Evolutionary conservation across 2,329 filamentous ascomycete genomes (phyloP).

Genomic region (Paraphaeosphaeria sporulosa): DNA sequence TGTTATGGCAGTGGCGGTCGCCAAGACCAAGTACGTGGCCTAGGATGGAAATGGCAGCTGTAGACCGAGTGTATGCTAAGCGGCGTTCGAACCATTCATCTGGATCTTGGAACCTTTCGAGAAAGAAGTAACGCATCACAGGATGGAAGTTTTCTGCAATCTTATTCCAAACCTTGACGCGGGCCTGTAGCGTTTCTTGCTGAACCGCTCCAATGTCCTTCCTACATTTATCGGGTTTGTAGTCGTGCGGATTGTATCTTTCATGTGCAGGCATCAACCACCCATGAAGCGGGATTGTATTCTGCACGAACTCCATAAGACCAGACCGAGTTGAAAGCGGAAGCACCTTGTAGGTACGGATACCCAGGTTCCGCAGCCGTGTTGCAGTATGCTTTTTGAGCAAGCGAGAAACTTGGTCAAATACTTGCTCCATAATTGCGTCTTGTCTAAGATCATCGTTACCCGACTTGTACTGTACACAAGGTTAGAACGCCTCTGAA

Average conservation of each 20-base stretch:
- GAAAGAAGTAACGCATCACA: conserved; percentile 96
- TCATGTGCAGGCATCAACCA: conserved; percentile 92
- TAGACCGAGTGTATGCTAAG: conserved; percentile 90
- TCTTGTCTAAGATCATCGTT: conserved; percentile 97
- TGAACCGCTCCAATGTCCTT: conserved; percentile 80
- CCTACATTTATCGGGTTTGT: conserved; percentile 77
- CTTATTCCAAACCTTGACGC: conserved; percentile 77
- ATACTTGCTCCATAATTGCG: conserved; percentile 99
- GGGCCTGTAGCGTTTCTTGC: conserved; percentile 70
- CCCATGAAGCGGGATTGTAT: conserved; percentile 91
- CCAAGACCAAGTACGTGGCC: conserved; percentile 92
- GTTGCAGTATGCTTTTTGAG: conserved; percentile 86
- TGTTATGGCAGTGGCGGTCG: conserved; percentile 96
- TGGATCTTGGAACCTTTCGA: conserved; percentile 90
- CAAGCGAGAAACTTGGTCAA: conserved; percentile 91
- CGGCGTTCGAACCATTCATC: conserved; percentile 95
- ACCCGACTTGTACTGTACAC: conserved; percentile 82
- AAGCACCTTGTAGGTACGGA: conserved; percentile 96
- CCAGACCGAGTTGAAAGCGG: conserved; percentile 85
- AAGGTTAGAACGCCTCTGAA: background rate
- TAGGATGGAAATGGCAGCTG: conserved; percentile 92
- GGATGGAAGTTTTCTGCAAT: conserved; percentile 86
- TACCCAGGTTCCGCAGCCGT: conserved; percentile 84
- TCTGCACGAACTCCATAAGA: conserved; percentile 94
- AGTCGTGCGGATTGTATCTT: conserved; percentile 83